Evolutionary conservation across 2,329 filamentous ascomycete genomes (phyloP), one percentile per base, ranked within the genome.

Genomic region (Escovopsis sp.): DNA sequence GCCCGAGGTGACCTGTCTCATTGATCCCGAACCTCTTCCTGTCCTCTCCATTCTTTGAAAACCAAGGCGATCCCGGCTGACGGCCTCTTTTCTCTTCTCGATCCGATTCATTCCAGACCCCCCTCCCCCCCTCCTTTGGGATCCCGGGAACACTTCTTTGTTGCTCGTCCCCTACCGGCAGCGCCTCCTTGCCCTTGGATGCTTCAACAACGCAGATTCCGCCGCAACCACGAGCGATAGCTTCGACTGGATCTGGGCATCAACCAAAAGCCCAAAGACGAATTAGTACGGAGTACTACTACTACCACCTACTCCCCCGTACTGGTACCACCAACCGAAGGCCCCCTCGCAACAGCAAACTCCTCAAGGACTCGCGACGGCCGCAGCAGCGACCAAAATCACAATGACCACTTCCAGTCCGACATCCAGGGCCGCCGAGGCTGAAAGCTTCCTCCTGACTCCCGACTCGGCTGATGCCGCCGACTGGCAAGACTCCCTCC

Each of bases 381-480:
- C 32, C 15, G 25, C 39, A 37, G 20, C 20, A 20, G 20, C 20
- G 6, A 20, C 3, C 20, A 20, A 4, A 20, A 30, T 38, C 31
- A 35, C 34, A 27, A 39, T 32, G 40, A 39, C 39, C 27, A 29
- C 39, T 30, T 44, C 39, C 36, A 41, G 42, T 24, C 32, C 33
- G 7, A 34, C 42, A 16, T 33, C 42, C 34, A 30, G 33, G 20
- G 42, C 31, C 8, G 14, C 33, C 33, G n/a, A 15, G 8, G 33
- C n/a, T 35, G 33, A 15, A 7, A 35, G 33, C 12, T 35, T 15
- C 16, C 33, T 15, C n/a, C n/a, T 15, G 11, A n/a, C 9, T 8
- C 11, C 33, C 10, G n/a, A n/a, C 33, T 14, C n/a, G 16, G 33
- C 10, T 15, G 16, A 15, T 35, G 12, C 16, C 16, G 33, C n/a